phyloP scores from a whole-genome alignment of 2,329 filamentous ascomycete genomes.

The Aureobasidium sp. region DNA sequence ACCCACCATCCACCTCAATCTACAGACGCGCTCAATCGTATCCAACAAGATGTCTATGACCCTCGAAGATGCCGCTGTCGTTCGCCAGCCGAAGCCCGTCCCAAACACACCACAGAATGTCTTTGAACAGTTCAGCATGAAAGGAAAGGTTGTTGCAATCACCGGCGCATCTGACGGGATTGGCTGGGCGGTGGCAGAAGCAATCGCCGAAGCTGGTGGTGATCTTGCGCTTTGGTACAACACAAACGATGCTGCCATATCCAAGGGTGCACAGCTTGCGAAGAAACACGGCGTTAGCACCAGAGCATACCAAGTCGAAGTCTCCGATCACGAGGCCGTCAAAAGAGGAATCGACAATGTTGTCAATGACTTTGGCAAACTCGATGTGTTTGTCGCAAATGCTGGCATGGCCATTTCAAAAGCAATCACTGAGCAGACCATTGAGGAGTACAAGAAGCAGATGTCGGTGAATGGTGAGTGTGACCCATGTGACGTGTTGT shows the following conservation, averaged over 20 bases:
- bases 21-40: not conserved
- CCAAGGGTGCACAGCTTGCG: slow-evolving; percentile 18
- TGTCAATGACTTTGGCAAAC: slow-evolving; percentile 32
- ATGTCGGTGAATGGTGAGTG: slow-evolving; percentile 48
- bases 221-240: slow-evolving; percentile 34
- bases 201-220: slow-evolving; percentile 33
- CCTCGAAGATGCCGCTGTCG: slow-evolving; percentile 23
- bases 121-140: slow-evolving; percentile 21
- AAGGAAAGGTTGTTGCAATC: slow-evolving; percentile 40
- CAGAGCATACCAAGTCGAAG: slow-evolving; percentile 21
- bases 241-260: slow-evolving; percentile 20
- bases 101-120: slow-evolving; percentile 27
- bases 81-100: slow-evolving; percentile 23
- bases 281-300: slow-evolving; percentile 17
- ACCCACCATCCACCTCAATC: not conserved
- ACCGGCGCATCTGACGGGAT: slow-evolving; percentile 44
- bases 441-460: slow-evolving; percentile 47
- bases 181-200: slow-evolving; percentile 36
- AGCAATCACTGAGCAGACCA: slow-evolving; percentile 47
- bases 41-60: slow-evolving; percentile 28
- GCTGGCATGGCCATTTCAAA: slow-evolving; percentile 48
- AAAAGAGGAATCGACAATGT: slow-evolving; percentile 30
- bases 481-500: no score
- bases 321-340: slow-evolving; percentile 27
- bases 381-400: slow-evolving; percentile 43